Conservation (phyloP, 805 yeast species). For the Vanderwaltozyma polyspora region DNA sequence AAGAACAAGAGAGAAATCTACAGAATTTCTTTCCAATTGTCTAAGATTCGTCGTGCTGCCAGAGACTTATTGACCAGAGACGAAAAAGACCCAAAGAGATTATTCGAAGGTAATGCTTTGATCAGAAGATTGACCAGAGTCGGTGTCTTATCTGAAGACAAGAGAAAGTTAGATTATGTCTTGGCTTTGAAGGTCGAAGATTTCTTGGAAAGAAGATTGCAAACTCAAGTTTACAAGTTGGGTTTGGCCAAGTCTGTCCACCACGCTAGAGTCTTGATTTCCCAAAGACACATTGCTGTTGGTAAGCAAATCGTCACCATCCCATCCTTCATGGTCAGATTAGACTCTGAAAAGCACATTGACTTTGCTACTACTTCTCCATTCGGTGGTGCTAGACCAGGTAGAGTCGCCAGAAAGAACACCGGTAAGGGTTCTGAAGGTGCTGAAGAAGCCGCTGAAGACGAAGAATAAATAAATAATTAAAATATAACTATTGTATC, state of each 20-base stretch:
- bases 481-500: background rate
- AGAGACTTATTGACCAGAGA: conserved; percentile 99
- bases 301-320: conserved; percentile 99
- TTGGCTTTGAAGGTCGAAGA: conserved; percentile 96
- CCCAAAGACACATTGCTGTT: conserved; percentile 99
- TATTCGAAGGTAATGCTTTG: conserved; percentile 99
- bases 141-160: conserved; percentile 98
- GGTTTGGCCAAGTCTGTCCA: conserved; percentile 99
- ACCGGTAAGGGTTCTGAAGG: conserved; percentile 46
- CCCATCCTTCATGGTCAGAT: conserved; percentile 99
- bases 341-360: conserved; percentile 99
- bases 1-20: conserved; percentile 99
- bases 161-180: conserved; percentile 99
- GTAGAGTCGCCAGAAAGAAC: conserved; percentile 98
- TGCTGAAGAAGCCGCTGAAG: conserved; percentile 63
- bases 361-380: conserved; percentile 99
- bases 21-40: conserved; percentile 98
- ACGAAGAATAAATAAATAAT: conserved; percentile 35
- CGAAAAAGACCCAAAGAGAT: conserved; percentile 99
- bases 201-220: conserved; percentile 99
- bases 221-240: conserved; percentile 99
- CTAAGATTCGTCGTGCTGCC: conserved; percentile 99
- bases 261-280: conserved; percentile 98
- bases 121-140: conserved; percentile 98
- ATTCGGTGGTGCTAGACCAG: conserved; percentile 99